Percentiles rank a stretch among this genome's conserved stretches.
These are phyloP conservation scores for Acanthochlamys bracteata DNA, from an alignment of 106 monocot species.

Conservation along the genomic window DNA sequence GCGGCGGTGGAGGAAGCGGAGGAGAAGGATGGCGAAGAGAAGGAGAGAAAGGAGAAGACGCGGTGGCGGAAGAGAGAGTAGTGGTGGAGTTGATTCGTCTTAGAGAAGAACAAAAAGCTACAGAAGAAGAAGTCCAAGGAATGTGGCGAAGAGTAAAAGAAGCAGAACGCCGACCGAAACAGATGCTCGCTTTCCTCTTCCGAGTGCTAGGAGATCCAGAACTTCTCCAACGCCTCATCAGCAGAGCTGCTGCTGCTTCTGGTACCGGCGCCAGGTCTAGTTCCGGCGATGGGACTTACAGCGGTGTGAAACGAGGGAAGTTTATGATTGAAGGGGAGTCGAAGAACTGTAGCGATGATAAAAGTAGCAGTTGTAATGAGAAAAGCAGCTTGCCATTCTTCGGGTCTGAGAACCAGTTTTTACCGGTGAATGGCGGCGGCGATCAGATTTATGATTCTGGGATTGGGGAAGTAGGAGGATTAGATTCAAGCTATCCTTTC, in stretches of 20 bases:
- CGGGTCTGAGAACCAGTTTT: background rate
- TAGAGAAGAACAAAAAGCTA: background rate
- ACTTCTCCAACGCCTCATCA: background rate
- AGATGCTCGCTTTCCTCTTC: slow-evolving; percentile 5
- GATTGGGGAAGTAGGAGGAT: background rate
- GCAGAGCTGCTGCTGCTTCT: slow-evolving; percentile 5
- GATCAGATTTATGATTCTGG: background rate
- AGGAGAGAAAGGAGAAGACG: background rate
- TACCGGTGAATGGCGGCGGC: background rate
- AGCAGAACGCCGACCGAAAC: slow-evolving; percentile 2
- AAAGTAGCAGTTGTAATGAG: background rate
- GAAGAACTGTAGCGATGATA: background rate
- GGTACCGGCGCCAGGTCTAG: background rate
- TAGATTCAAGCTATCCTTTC: background rate
- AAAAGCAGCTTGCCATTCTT: background rate
- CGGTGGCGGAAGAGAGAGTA: slow-evolving; percentile 7
- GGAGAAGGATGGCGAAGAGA: background rate
- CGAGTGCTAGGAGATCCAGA: background rate
- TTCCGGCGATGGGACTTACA: background rate
- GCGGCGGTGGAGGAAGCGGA: background rate
- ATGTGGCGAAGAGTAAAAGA: slow-evolving; percentile 8
- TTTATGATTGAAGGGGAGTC: background rate
- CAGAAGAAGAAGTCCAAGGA: slow-evolving; percentile 1
- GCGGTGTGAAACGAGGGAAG: background rate
- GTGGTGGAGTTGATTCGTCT: slow-evolving; percentile 13